Evolutionary conservation across 129 eudicot genomes (phyloP).

Genomic region (Flaveria trinervia): DNA sequence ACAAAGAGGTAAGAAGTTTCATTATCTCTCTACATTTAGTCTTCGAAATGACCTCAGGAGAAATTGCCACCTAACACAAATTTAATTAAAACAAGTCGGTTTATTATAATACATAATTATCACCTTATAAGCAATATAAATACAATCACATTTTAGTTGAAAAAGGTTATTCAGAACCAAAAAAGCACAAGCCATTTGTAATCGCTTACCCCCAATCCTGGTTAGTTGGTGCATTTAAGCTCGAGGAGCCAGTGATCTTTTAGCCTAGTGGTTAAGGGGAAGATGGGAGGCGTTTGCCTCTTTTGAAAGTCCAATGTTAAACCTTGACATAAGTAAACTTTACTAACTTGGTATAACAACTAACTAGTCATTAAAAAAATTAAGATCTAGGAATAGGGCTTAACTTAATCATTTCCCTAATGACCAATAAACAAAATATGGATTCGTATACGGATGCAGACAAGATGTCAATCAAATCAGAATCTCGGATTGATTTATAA

Average conservation of each 20-base stretch:
- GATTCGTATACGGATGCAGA: background rate
- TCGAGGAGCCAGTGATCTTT: background rate
- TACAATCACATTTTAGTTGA: background rate
- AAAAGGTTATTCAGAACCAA: background rate
- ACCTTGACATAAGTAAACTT: too few relatives aligned
- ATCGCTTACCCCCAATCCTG: background rate
- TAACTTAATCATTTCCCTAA: background rate
- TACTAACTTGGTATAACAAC: too few relatives aligned
- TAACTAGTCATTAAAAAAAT: background rate
- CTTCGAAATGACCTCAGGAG: slow-evolving; percentile 64
- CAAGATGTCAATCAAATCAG: background rate
- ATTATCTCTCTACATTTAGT: slow-evolving; percentile 50
- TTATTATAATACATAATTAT: background rate
- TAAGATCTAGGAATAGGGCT: background rate
- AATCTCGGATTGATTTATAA: background rate
- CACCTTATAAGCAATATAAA: background rate
- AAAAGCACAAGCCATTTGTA: background rate
- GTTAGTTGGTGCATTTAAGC: background rate
- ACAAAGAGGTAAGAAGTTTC: slow-evolving; percentile 29
- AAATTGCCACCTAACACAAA: slow-evolving; percentile 52
- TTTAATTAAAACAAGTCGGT: background rate
- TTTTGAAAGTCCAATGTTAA: too few relatives aligned
- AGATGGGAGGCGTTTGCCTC: too few relatives aligned
- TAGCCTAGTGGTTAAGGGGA: too few relatives aligned
- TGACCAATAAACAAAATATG: background rate